These are phyloP conservation scores for Platanthera guangdongensis DNA, from an alignment of 106 monocot genomes.

Conservation along the genomic window DNA sequence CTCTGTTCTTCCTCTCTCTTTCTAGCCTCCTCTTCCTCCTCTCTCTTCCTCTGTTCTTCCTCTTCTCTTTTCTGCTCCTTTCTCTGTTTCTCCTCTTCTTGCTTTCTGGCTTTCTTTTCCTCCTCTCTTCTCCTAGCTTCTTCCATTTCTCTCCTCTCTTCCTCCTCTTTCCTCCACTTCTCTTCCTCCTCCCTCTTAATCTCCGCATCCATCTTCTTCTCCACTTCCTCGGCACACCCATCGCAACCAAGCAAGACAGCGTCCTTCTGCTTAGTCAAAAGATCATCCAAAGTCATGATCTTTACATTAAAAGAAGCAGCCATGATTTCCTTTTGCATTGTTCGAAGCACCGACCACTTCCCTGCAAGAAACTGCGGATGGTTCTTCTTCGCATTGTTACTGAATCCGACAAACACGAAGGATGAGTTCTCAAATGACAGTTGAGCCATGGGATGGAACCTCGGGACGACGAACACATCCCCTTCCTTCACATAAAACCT, in stretches of 20 bases:
- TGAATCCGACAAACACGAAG: constrained; percentile 67
- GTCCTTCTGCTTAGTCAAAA: constrained; percentile 30
- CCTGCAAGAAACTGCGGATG: constrained; percentile 65
- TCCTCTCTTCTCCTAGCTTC: neutral
- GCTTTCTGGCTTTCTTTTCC: neutral
- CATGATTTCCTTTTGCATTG: constrained; percentile 35
- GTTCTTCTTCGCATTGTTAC: constrained; percentile 29
- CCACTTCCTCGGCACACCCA: constrained; percentile 56
- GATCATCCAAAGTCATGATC: constrained; percentile 14
- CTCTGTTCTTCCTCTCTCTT: neutral
- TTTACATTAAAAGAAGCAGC: constrained; percentile 26
- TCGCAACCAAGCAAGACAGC: constrained; percentile 43
- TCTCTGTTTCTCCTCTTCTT: constrained; percentile 9
- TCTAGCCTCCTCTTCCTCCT: neutral
- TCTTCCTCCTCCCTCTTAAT: constrained; percentile 8
- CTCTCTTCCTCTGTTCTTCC: constrained; percentile 6
- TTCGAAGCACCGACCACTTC: constrained; percentile 34
- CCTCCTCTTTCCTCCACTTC: constrained; percentile 7
- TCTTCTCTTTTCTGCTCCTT: constrained; percentile 3
- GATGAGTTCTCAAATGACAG: constrained; percentile 63
- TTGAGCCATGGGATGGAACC: constrained; percentile 71
- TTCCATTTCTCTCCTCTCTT: neutral
- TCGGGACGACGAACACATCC: constrained; percentile 65
- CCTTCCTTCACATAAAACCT: constrained; percentile 50
- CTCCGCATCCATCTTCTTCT: constrained; percentile 22